Evolutionary conservation across 768 basidiomycete genomes (phyloP).

Genomic region (Suillus weaverae): DNA sequence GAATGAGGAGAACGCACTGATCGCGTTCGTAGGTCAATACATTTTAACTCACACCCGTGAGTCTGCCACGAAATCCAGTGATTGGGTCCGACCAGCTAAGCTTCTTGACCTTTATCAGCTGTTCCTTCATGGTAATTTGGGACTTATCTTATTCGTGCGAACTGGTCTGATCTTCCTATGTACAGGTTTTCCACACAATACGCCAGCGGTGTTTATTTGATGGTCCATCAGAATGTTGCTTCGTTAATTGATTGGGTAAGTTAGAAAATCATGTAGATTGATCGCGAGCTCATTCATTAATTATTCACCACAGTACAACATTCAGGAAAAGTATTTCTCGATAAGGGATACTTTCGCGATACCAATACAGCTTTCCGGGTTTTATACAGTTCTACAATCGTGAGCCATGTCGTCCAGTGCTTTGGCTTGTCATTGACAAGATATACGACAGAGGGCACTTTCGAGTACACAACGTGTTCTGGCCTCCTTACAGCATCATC

Average conservation of each 20-base stretch:
- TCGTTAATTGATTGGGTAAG: conserved; percentile 45
- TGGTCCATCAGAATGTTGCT: conserved; percentile 40
- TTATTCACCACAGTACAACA: conserved; percentile 11
- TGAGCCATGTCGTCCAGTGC: conserved; percentile 12
- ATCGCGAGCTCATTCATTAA: neutral
- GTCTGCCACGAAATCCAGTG: conserved; percentile 30
- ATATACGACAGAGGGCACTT: conserved; percentile 31
- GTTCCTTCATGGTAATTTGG: conserved; percentile 40
- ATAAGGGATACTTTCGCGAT: neutral
- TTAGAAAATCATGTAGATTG: neutral
- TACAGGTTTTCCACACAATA: conserved; percentile 38
- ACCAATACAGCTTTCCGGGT: neutral
- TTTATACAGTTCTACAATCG: conserved; percentile 42
- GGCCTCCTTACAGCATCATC: conserved; percentile 41
- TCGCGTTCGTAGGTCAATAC: conserved; percentile 18
- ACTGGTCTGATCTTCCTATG: neutral
- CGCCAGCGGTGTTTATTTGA: conserved; percentile 41
- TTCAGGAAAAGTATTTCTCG: conserved; percentile 7
- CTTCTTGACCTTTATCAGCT: conserved; percentile 24
- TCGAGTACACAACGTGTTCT: conserved; percentile 39
- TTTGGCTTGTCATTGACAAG: neutral
- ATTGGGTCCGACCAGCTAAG: neutral
- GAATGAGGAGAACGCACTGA: neutral
- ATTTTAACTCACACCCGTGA: conserved; percentile 37
- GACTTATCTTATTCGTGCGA: neutral